Base-by-base conservation (phyloP, 1,284 basidiomycete genomes). In the Phellinidium pouzarii region DNA sequence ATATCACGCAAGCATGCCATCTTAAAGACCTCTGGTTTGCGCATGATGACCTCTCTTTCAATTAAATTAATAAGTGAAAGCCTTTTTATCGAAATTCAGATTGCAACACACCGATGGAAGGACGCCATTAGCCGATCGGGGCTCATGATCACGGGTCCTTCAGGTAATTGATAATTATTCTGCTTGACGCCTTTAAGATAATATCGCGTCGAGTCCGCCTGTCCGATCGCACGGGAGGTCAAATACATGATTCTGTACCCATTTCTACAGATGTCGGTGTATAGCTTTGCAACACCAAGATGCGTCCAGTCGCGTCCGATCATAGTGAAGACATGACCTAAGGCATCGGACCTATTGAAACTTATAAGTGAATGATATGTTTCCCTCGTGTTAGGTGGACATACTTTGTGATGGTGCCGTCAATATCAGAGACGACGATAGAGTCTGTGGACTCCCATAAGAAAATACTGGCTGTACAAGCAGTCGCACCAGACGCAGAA, bases 291-390 rank as follows among this genome's bases (percentile, higher is more conserved):
- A 17, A 99, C 95, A 14, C 96, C 96, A 14, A 92, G 75, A 66
- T 99, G 96, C 3, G 96, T 99, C 96, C 96, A 99, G 68, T 99
- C 96, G n/a, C 95, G 83, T 3, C 96, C 96, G 60, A 99, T 96
- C 80, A 98, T 94, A 3, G 94, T 95, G 65, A 96, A 96, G 47
- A 99, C 87, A 66, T 99, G 96, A 0, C 96, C 96, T 2, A 99
- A 74, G 1, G 94, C 96, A 69, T 99, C 96, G 1, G 94, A 98
- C 67, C 91, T 95, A 60, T n/a, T n/a, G n/a, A 27, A 42, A 50
- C 43, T 34, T 37, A 58, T 31, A 34, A 44, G 53, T 45, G 36
- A 52, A 27, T 22, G 41, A 50, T 47, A 52, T 40, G 29, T 45
- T 7, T 8, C 36, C 12, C 6, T 27, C 37, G 46, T 9, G 34